Evolutionary conservation across 1,284 basidiomycete species (phyloP).

Genomic region (Phellinidium pouzarii): DNA sequence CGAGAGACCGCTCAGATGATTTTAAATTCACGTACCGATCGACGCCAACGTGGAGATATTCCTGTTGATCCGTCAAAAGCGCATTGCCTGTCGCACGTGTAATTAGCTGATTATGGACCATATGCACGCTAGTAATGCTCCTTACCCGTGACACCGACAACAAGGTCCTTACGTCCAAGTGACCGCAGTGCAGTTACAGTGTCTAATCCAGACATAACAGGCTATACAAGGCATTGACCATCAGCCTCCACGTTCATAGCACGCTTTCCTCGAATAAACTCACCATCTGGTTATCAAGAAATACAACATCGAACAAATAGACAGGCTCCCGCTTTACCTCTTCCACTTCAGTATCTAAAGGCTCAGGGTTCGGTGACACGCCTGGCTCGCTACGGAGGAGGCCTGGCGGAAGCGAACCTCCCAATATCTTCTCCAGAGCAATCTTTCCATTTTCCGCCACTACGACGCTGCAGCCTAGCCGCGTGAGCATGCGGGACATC

Average conservation of each 20-base stretch:
- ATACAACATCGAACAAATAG: conserved; percentile 29
- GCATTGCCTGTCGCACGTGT: conserved; percentile 18
- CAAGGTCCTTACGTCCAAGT: conserved; percentile 18
- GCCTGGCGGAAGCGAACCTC: conserved; percentile 11
- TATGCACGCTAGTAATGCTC: not conserved
- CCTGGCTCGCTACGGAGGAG: conserved; percentile 7
- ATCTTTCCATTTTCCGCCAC: conserved; percentile 42
- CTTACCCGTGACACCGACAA: conserved; percentile 19
- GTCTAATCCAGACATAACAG: conserved; percentile 21
- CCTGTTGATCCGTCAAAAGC: conserved; percentile 21
- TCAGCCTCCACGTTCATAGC: not conserved
- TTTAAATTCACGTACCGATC: conserved; percentile 7
- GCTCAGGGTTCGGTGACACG: not conserved
- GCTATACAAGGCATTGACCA: conserved; percentile 6
- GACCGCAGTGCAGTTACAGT: conserved; percentile 16
- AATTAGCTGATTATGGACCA: not conserved
- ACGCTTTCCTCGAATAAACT: not conserved
- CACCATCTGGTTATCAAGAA: conserved; percentile 38
- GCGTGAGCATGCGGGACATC: conserved; percentile 40
- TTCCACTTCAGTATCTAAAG: not conserved
- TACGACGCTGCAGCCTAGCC: conserved; percentile 37
- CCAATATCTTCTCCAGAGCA: conserved; percentile 37
- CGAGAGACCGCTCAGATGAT: not conserved
- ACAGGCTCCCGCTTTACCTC: conserved; percentile 4
- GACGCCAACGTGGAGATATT: conserved; percentile 21